phyloP scores from a whole-genome alignment of 257 asterid genomes.

The Plantago major region DNA sequence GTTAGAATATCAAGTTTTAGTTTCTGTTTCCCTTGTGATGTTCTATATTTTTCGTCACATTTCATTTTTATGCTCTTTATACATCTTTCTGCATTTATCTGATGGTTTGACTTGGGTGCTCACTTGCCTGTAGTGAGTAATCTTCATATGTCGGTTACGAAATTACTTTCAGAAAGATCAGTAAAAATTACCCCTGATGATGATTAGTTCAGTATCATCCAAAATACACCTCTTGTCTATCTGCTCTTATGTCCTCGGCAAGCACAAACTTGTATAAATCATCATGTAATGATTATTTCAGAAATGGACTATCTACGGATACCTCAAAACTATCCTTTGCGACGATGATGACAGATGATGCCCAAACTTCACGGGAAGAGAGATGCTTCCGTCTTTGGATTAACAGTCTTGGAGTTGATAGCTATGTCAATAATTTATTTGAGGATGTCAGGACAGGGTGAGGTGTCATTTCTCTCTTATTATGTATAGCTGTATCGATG shows the following conservation, averaged over 20 bases:
- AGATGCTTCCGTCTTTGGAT: constrained; percentile 96
- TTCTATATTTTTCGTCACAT: too few species aligned
- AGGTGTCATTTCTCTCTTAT: constrained; percentile 24
- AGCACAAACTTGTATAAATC: background rate
- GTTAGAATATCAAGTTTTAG: too few species aligned
- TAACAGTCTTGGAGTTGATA: constrained; percentile 85
- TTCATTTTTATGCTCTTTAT: too few species aligned
- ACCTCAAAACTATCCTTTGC: constrained; percentile 56
- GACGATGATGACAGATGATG: constrained; percentile 90
- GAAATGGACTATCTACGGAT: constrained; percentile 79
- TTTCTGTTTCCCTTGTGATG: too few species aligned
- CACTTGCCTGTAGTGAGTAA: too few species aligned
- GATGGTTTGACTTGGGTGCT: too few species aligned
- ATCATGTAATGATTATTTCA: constrained; percentile 18
- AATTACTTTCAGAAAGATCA: too few species aligned
- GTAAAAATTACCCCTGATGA: too few species aligned
- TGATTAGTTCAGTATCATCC: too few species aligned
- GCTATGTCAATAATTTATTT: constrained; percentile 66
- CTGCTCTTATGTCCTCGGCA: background rate
- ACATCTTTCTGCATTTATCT: too few species aligned
- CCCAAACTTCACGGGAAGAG: constrained; percentile 88
- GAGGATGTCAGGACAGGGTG: constrained; percentile 87
- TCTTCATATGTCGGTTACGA: background rate
- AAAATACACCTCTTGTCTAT: too few species aligned
- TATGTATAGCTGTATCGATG: background rate